phyloP scores from a whole-genome alignment of 139 green algal species.

The Dunaliella primolecta region DNA sequence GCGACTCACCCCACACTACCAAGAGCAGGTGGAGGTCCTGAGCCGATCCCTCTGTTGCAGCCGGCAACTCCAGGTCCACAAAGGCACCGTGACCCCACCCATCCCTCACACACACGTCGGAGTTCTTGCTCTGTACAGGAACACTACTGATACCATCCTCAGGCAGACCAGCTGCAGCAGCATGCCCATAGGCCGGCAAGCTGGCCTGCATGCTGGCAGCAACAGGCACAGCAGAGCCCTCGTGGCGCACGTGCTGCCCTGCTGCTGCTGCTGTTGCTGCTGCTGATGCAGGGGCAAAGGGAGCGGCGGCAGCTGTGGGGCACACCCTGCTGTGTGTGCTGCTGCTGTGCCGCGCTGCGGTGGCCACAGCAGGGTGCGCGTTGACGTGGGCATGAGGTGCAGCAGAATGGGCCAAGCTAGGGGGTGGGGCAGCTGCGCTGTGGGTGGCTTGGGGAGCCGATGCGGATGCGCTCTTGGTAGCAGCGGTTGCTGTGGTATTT shows the following conservation, averaged over 20 bases:
- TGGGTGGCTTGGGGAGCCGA: not conserved
- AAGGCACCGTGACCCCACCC: too few species aligned
- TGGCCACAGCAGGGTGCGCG: not conserved
- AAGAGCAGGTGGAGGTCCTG: not conserved
- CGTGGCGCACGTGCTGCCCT: not conserved
- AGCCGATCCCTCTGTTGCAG: not conserved
- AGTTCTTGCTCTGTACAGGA: too few species aligned
- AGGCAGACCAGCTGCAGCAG: not conserved
- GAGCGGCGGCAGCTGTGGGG: not conserved
- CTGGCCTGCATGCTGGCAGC: not conserved
- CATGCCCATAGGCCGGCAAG: not conserved
- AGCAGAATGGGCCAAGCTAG: too few species aligned
- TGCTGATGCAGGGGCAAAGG: not conserved
- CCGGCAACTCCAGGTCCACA: not conserved
- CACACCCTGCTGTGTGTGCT: not conserved
- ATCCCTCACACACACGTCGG: not conserved
- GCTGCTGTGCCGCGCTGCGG: not conserved
- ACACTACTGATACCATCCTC: not conserved
- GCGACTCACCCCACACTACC: not conserved
- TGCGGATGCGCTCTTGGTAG: too few species aligned
- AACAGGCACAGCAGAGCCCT: not conserved
- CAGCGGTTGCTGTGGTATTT: too few species aligned
- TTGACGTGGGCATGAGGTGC: not conserved
- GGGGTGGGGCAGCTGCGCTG: too few species aligned
- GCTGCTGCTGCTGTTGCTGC: not conserved